Percentiles rank a stretch among this genome's conserved stretches.
Conservation (phyloP, 202 grass and related monocot genomes). For the Thinopyrum obtusiflorum region DNA sequence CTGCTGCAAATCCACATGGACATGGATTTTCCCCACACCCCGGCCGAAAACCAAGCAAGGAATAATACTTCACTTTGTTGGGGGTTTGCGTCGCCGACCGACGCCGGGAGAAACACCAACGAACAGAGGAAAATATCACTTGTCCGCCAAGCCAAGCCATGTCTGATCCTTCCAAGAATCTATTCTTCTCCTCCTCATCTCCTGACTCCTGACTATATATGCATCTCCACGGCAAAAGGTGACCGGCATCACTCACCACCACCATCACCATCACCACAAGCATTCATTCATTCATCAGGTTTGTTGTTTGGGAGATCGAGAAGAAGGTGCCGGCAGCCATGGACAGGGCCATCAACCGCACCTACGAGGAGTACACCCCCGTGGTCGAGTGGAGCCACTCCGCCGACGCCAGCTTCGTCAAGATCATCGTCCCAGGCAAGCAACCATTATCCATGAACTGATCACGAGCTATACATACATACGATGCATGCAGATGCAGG, state of each 20-base stretch:
- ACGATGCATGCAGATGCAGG: too few relatives aligned
- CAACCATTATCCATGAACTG: neutral
- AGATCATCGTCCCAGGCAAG: conserved; percentile 49
- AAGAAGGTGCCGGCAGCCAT: conserved; percentile 1
- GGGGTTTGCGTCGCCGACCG: conserved; percentile 5
- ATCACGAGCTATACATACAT: too few relatives aligned
- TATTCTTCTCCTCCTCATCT: conserved; percentile 30
- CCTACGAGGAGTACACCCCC: conserved; percentile 34
- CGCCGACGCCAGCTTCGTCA: conserved; percentile 38
- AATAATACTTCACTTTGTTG: conserved; percentile 12
- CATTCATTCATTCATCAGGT: neutral
- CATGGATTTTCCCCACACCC: neutral
- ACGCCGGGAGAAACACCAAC: neutral
- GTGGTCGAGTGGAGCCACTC: conserved; percentile 34
- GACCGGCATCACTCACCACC: conserved; percentile 28
- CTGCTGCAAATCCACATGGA: conserved; percentile 26
- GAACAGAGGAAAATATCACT: conserved; percentile 9
- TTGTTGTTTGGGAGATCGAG: neutral
- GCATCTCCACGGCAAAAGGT: neutral
- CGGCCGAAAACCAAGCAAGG: conserved; percentile 39
- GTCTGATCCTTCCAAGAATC: conserved; percentile 26
- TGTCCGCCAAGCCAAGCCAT: conserved; percentile 36
- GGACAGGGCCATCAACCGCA: conserved; percentile 6
- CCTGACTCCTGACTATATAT: conserved; percentile 34
- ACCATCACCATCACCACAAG: neutral